Evolutionary conservation across 257 asterid genomes (phyloP).

Genomic region (Fraxinus quadrangulata): DNA sequence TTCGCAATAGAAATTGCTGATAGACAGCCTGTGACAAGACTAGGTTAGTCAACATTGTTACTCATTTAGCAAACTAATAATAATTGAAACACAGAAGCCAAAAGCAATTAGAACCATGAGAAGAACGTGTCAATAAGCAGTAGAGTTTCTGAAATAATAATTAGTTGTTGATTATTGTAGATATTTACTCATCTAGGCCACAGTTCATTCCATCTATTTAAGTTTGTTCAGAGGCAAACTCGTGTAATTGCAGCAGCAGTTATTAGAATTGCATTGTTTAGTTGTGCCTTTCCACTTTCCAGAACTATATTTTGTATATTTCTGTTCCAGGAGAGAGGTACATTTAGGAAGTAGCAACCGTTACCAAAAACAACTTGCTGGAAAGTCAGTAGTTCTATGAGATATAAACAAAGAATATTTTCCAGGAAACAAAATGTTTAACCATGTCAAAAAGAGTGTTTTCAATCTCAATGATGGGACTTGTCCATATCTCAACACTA

Average conservation of each 20-base stretch:
- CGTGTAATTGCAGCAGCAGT: not conserved
- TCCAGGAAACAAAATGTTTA: not conserved
- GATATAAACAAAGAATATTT: too few species aligned
- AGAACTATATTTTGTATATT: not conserved
- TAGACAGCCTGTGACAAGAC: constrained; percentile 55
- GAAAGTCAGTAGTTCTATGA: too few species aligned
- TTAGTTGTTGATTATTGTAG: not conserved
- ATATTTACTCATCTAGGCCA: not conserved
- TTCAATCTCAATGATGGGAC: not conserved
- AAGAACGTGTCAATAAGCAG: not conserved
- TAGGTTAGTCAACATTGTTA: not conserved
- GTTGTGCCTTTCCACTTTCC: not conserved
- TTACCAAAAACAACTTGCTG: not conserved
- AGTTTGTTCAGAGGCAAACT: not conserved
- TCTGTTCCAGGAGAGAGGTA: not conserved
- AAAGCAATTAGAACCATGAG: not conserved
- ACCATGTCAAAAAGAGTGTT: not conserved
- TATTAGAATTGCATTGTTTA: not conserved
- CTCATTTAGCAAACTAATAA: not conserved
- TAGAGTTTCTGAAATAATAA: not conserved
- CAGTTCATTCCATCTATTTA: not conserved
- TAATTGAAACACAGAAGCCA: not conserved
- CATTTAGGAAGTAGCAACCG: not conserved
- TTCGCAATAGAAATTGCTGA: constrained; percentile 54
- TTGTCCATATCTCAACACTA: not conserved